A percentile compares a stretch with the other conserved stretches of the same genome.
phyloP scores from a whole-genome alignment of 1,284 basidiomycete species.

The Boletus sp. region DNA sequence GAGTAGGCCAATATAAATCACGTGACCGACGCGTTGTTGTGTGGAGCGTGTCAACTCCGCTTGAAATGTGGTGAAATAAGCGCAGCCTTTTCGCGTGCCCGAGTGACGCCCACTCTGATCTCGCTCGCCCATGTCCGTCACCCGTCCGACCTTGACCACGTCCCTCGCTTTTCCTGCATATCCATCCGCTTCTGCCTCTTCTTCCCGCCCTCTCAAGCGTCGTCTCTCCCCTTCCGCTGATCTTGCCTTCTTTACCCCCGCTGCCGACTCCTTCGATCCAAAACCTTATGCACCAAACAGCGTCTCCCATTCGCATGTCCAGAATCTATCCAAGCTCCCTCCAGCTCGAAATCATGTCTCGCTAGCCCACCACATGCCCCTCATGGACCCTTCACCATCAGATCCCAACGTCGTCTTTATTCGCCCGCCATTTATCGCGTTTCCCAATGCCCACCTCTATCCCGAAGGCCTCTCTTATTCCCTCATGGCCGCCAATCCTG shows the following conservation, averaged over 20 bases:
- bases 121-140: constrained; percentile 1
- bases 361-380: constrained; percentile 44
- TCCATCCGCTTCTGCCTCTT: neutral
- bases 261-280: constrained; percentile 56
- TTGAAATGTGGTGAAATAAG: constrained; percentile 35
- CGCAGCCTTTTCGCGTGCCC: constrained; percentile 20
- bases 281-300: constrained; percentile 49
- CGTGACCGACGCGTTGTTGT: constrained; percentile 31
- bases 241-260: constrained; percentile 55
- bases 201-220: constrained; percentile 44
- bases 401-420: constrained; percentile 65
- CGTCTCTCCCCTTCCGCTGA: constrained; percentile 42
- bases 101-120: neutral
- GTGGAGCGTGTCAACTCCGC: constrained; percentile 38
- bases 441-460: constrained; percentile 56
- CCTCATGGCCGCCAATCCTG: constrained; percentile 61
- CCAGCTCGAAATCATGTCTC: constrained; percentile 33
- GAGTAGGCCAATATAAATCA: constrained; percentile 20
- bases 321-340: constrained; percentile 23
- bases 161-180: neutral
- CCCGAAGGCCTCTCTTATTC: constrained; percentile 66
- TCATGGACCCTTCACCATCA: constrained; percentile 60
- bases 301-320: constrained; percentile 15
- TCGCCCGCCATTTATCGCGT: constrained; percentile 62
- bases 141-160: neutral